These are phyloP conservation scores for Fusarium algeriense DNA, from an alignment of 2,329 filamentous ascomycete species.

Conservation along the genomic window DNA sequence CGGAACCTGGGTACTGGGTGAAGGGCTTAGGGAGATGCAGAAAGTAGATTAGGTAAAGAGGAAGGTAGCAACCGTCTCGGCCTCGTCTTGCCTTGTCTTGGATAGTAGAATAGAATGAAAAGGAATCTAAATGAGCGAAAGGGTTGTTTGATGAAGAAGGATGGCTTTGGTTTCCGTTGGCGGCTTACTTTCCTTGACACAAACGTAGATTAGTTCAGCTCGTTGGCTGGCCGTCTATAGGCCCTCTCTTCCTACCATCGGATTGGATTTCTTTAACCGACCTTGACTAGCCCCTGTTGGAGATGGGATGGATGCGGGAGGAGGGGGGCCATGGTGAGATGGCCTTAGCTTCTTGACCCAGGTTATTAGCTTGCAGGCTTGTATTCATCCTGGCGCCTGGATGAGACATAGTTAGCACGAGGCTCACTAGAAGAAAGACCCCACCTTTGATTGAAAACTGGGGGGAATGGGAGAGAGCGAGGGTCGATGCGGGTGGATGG, in stretches of 20 bases:
- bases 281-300: conserved; percentile 36
- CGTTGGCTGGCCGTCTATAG: conserved; percentile 14
- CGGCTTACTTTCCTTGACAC: not conserved
- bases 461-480: not conserved
- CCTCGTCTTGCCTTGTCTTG: not conserved
- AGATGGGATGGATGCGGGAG: conserved; percentile 46
- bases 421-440: conserved; percentile 30
- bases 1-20: not conserved
- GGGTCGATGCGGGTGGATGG: conserved; percentile 28
- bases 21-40: not conserved
- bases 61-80: not conserved
- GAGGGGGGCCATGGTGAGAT: conserved; percentile 36
- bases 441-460: conserved; percentile 26
- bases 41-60: not conserved
- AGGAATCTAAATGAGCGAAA: conserved; percentile 19
- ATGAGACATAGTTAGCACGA: conserved; percentile 44
- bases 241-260: conserved; percentile 21
- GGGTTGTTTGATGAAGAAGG: conserved; percentile 30
- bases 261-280: conserved; percentile 42
- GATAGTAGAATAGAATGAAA: conserved; percentile 10
- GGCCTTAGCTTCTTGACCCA: conserved; percentile 29
- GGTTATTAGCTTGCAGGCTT: too few relatives aligned
- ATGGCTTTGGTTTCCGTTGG: conserved; percentile 18
- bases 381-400: conserved; percentile 13
- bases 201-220: not conserved